Conservation (phyloP, 768 basidiomycete species). For the Panellus pusillus region DNA sequence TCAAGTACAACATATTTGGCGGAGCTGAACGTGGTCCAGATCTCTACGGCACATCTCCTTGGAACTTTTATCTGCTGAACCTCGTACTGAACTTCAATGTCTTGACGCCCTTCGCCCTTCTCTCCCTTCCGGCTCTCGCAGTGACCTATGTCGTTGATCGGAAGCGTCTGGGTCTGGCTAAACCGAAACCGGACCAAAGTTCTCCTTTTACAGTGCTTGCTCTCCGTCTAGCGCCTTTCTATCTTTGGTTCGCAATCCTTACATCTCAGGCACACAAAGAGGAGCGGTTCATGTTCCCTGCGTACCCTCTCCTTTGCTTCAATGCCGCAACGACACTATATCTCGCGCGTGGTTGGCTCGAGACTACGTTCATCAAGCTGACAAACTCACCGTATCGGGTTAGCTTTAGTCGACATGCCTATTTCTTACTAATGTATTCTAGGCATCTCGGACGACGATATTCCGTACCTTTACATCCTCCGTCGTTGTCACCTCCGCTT, state of each 20-base stretch:
- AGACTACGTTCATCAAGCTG: constrained; percentile 66
- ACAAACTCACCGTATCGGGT: constrained; percentile 89
- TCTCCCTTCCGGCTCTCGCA: constrained; percentile 75
- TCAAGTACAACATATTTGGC: constrained; percentile 91
- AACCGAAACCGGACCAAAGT: constrained; percentile 55
- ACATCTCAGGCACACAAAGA: constrained; percentile 91
- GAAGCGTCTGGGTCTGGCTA: constrained; percentile 65
- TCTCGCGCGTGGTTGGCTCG: constrained; percentile 84
- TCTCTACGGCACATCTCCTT: constrained; percentile 90
- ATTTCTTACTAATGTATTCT: constrained; percentile 9
- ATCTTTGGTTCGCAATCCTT: constrained; percentile 86
- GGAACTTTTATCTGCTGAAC: constrained; percentile 85
- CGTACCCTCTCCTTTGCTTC: constrained; percentile 88
- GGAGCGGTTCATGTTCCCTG: constrained; percentile 98
- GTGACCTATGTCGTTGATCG: constrained; percentile 76
- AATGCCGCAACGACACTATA: constrained; percentile 91
- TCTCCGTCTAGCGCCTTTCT: constrained; percentile 82
- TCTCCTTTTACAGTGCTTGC: constrained; percentile 79
- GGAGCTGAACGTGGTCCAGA: constrained; percentile 78
- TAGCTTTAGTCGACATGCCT: constrained; percentile 27
- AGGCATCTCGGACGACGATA: constrained; percentile 77
- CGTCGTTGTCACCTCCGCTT: constrained; percentile 60
- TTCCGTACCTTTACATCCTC: constrained; percentile 78
- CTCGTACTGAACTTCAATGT: constrained; percentile 94
- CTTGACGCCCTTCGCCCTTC: constrained; percentile 74